Conservation (phyloP, 1,284 basidiomycete genomes). For the Phellopilus nigrolimitatus region DNA sequence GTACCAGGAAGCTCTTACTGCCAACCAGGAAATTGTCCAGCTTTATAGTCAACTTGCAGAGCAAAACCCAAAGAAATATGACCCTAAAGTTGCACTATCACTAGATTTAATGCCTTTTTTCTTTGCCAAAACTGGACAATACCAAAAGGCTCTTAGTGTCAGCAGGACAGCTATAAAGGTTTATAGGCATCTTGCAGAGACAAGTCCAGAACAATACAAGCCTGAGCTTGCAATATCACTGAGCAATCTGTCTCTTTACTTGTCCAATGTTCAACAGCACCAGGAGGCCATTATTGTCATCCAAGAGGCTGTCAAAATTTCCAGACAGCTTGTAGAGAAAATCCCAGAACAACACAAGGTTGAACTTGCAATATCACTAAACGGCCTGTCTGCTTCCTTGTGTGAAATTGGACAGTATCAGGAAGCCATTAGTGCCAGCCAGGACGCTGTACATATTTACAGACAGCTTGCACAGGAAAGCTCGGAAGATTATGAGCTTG, state of each 20-base stretch:
- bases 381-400: neutral
- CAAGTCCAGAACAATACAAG: neutral
- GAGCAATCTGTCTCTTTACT: neutral
- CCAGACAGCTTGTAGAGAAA: neutral
- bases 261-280: neutral
- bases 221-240: neutral
- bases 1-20: neutral
- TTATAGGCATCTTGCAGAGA: neutral
- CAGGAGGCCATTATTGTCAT: slow-evolving; percentile 2
- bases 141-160: neutral
- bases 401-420: neutral
- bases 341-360: neutral
- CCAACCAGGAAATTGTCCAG: neutral
- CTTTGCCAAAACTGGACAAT: neutral
- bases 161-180: neutral
- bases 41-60: neutral
- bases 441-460: slow-evolving; percentile 1
- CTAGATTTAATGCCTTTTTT: neutral
- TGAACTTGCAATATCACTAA: neutral
- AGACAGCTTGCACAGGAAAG: neutral
- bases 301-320: neutral
- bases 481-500: neutral
- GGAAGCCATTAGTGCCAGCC: neutral
- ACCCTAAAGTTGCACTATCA: neutral
- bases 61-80: neutral